Evolutionary conservation across 2,329 filamentous ascomycete genomes (phyloP), one percentile per base, ranked within the genome.

Genomic region (Bertia moriformis): DNA sequence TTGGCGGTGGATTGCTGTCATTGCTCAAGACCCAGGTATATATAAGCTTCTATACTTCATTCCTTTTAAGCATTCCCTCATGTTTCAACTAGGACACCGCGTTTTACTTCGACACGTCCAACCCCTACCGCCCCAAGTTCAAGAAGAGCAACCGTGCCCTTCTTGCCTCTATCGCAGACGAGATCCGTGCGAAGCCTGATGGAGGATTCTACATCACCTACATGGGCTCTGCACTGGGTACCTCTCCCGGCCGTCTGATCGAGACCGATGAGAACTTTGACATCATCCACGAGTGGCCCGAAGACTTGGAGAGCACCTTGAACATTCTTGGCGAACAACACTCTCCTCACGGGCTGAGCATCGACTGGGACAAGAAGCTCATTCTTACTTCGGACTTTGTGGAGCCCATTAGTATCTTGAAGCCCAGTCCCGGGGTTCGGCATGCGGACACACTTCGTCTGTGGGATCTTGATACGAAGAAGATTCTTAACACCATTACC

Each of bases 311-410:
- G 0, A 57, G 64, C 22, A 63, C 60, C 1, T 57, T 74, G 7
- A 74, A 74, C 54, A 67, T 77, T 40, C 62, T 78, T 1, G 67
- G 61, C 3, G 58, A 75, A 51, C 71, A 76, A 45, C 78, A 78
- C 54, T 66, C 58, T n/a, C 71, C 73, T 1, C 73, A 78, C 48
- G 73, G 73, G 18, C 63, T 78, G 14, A 61, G 53, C 37, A 59
- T 78, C 33, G 70, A 78, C 55, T 78, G 60, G 44, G 57, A 74
- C 3, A 68, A 66, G 45, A 66, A 70, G 38, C 51, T 73, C 43
- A 73, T 75, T 40, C 54, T 77, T 0, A 78, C 73, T 2, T 76
- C 71, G 0, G 73, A 78, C 56, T 79, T 75, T 46, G 69, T 78
- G 15, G 69, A 75, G 12, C 73, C 73, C 1, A 50, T 74, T n/a